Evolutionary conservation across 441 rosid genomes (phyloP).

Genomic region (Syzygium syzygioides): DNA sequence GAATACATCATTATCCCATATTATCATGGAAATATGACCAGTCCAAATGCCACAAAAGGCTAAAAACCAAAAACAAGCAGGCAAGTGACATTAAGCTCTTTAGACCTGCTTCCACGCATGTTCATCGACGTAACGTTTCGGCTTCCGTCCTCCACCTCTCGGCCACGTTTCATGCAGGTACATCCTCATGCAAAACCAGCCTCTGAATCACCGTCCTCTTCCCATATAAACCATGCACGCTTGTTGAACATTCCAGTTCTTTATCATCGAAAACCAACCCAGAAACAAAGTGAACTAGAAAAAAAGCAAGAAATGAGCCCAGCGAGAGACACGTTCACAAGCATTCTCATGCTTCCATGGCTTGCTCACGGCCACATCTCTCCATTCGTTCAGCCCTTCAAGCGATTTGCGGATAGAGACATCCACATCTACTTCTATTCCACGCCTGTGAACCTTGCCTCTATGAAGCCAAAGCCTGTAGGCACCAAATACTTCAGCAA

Average conservation of each 20-base stretch:
- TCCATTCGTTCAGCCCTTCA: slow-evolving; percentile 33
- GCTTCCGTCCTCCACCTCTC: neutral
- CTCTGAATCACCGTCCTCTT: neutral
- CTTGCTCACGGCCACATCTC: slow-evolving; percentile 36
- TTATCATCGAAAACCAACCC: neutral
- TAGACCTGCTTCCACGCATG: neutral
- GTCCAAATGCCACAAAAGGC: neutral
- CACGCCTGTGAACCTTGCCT: slow-evolving; percentile 19
- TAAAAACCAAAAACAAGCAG: neutral
- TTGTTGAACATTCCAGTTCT: neutral
- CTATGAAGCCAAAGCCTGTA: slow-evolving; percentile 14
- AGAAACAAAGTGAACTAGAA: neutral
- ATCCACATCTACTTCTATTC: slow-evolving; percentile 30
- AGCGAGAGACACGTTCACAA: neutral
- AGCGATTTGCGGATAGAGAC: slow-evolving; percentile 17
- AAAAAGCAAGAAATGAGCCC: neutral
- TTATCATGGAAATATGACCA: neutral
- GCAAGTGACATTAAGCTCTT: neutral
- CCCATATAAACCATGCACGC: neutral
- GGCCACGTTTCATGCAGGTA: neutral
- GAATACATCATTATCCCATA: neutral
- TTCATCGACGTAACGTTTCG: neutral
- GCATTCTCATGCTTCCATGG: slow-evolving; percentile 37
- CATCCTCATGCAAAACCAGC: neutral
- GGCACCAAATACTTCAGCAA: neutral